Evolutionary conservation across 306 rosid genomes (phyloP).

Genomic region (Cucumis cinereus): DNA sequence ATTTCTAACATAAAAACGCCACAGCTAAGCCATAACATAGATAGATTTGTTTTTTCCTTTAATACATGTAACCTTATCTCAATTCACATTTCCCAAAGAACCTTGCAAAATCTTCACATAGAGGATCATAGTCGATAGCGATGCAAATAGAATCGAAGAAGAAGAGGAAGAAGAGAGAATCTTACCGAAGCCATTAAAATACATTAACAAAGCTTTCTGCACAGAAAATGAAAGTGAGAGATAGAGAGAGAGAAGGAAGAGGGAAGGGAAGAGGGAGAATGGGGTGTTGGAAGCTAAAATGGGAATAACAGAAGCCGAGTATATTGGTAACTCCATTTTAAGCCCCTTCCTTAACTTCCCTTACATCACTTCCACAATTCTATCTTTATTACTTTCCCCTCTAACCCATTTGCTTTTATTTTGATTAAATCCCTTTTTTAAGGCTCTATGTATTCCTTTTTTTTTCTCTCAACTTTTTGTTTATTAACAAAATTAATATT

Average conservation of each 20-base stretch:
- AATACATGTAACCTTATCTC: too few species aligned
- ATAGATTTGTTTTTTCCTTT: too few species aligned
- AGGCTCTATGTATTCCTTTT: not conserved
- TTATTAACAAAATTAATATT: too few species aligned
- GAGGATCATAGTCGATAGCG: too few species aligned
- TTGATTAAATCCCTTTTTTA: not conserved
- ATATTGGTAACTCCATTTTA: not conserved
- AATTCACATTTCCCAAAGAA: too few species aligned
- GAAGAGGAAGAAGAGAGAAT: not conserved
- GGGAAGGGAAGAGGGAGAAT: not conserved
- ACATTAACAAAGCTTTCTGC: not conserved
- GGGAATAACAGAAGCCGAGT: conserved; percentile 1
- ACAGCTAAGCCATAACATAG: not conserved
- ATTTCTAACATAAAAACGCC: too few species aligned
- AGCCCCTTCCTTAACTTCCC: not conserved
- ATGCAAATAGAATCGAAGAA: not conserved
- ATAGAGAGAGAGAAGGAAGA: not conserved
- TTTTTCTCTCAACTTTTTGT: too few species aligned
- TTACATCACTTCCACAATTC: not conserved
- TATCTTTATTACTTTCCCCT: not conserved
- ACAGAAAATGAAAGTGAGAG: not conserved
- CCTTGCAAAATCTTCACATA: too few species aligned
- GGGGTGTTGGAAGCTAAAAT: not conserved
- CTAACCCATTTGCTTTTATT: not conserved
- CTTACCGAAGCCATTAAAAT: conserved; percentile 8